Conservation (phyloP, 2,329 filamentous ascomycete species). For the Madurella fahalii region DNA sequence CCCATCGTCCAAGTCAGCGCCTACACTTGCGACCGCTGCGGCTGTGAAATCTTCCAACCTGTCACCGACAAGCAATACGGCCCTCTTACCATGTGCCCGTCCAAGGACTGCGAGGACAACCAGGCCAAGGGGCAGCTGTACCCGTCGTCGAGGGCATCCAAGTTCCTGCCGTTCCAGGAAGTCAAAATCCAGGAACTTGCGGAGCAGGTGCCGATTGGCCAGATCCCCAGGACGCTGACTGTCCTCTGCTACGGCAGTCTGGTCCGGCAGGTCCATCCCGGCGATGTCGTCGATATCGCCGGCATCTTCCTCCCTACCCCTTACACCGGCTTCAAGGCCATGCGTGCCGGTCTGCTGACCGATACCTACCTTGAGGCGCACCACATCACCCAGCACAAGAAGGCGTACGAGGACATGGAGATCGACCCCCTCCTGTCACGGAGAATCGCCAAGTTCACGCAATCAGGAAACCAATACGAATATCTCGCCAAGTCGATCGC, state of each 20-base stretch:
- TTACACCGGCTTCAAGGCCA: constrained; percentile 98
- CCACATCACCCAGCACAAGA: constrained; percentile 92
- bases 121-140: constrained; percentile 92
- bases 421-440: constrained; percentile 75
- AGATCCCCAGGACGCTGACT: constrained; percentile 89
- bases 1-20: constrained; percentile 96
- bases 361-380: constrained; percentile 97
- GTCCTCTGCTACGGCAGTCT: constrained; percentile 84
- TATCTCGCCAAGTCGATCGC: constrained; percentile 94
- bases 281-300: constrained; percentile 88
- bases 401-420: constrained; percentile 89
- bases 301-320: constrained; percentile 96
- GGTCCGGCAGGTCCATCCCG: constrained; percentile 83
- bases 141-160: constrained; percentile 90
- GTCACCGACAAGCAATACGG: constrained; percentile 87
- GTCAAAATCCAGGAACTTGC: constrained; percentile 98
- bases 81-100: constrained; percentile 81
- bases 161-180: constrained; percentile 96
- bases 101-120: constrained; percentile 83
- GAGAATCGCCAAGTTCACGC: constrained; percentile 79
- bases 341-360: constrained; percentile 90
- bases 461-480: constrained; percentile 90
- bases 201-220: constrained; percentile 97
- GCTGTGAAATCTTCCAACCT: constrained; percentile 96
- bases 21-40: constrained; percentile 95